Evolutionary conservation across 1,139 yeast species (phyloP).

Genomic region (Suhomyces kunorum): DNA sequence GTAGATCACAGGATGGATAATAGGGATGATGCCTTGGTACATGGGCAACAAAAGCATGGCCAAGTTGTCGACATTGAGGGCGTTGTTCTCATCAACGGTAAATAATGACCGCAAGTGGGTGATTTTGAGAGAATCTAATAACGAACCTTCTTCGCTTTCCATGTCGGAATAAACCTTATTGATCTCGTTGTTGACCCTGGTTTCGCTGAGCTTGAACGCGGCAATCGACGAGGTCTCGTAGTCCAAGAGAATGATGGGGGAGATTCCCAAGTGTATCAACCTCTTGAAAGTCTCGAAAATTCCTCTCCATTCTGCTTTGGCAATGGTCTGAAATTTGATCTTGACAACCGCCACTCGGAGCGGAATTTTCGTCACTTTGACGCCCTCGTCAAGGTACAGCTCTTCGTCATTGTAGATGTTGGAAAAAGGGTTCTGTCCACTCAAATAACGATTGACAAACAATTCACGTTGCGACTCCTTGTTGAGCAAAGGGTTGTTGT

Average conservation of each 20-base stretch:
- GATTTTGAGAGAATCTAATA: conserved; percentile 27
- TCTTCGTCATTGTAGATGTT: conserved; percentile 38
- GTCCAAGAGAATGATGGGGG: conserved; percentile 31
- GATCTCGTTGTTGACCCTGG: conserved; percentile 36
- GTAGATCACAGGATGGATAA: conserved; percentile 60
- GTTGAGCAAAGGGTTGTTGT: conserved; percentile 15
- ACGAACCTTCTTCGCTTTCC: conserved; percentile 17
- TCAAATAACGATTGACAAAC: conserved; percentile 44
- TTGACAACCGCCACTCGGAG: conserved; percentile 55
- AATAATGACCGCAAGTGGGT: conserved; percentile 35
- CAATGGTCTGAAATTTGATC: conserved; percentile 41
- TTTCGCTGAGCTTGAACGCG: conserved; percentile 35
- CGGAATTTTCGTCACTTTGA: conserved; percentile 38
- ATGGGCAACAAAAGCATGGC: conserved; percentile 44
- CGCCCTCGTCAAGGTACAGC: conserved; percentile 35
- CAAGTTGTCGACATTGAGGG: conserved; percentile 25
- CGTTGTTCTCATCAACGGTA: conserved; percentile 12
- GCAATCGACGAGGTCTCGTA: conserved; percentile 32
- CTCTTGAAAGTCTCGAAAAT: conserved; percentile 52
- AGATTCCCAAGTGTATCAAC: conserved; percentile 52
- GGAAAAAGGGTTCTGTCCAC: conserved; percentile 34
- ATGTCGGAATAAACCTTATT: conserved; percentile 25
- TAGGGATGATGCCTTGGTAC: conserved; percentile 55
- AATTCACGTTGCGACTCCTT: conserved; percentile 38
- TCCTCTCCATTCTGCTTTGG: conserved; percentile 37